phyloP scores from a whole-genome alignment of 208 protist genomes.

The Acanthamoeba royreba region DNA sequence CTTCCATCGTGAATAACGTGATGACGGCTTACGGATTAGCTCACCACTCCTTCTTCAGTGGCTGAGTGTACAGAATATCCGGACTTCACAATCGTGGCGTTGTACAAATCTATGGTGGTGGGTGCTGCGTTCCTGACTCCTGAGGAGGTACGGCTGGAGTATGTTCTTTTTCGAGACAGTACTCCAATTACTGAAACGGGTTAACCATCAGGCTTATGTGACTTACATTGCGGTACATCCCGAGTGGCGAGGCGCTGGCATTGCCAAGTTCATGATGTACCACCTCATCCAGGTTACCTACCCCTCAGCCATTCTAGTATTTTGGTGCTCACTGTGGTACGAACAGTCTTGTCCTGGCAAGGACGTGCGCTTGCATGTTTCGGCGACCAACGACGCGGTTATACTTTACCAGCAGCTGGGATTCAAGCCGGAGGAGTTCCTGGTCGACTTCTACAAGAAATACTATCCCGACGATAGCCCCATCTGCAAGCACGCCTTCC shows the following conservation, averaged over 20 bases:
- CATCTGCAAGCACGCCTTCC: slow-evolving; percentile 62
- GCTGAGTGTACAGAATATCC: slow-evolving; percentile 68
- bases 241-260: slow-evolving; percentile 63
- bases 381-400: slow-evolving; percentile 68
- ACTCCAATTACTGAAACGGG: not conserved
- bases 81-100: slow-evolving; percentile 65
- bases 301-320: not conserved
- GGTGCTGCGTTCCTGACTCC: slow-evolving; percentile 72
- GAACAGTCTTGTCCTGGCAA: slow-evolving; percentile 31
- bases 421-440: slow-evolving; percentile 75
- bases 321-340: not conserved
- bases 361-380: slow-evolving; percentile 74
- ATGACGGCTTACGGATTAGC: no score
- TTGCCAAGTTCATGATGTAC: slow-evolving; percentile 72
- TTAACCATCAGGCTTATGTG: slow-evolving; percentile 54
- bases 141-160: not conserved
- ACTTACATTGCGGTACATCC: slow-evolving; percentile 68
- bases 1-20: not conserved
- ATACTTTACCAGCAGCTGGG: slow-evolving; percentile 76
- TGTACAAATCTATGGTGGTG: slow-evolving; percentile 65
- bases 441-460: slow-evolving; percentile 70
- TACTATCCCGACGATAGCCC: slow-evolving; percentile 57
- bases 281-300: slow-evolving; percentile 61
- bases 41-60: slow-evolving; percentile 37
- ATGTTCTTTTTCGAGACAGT: no score